Evolutionary conservation across 805 yeast species (phyloP), one percentile per base, ranked within the genome.

Genomic region (Saturnispora sanitii): DNA sequence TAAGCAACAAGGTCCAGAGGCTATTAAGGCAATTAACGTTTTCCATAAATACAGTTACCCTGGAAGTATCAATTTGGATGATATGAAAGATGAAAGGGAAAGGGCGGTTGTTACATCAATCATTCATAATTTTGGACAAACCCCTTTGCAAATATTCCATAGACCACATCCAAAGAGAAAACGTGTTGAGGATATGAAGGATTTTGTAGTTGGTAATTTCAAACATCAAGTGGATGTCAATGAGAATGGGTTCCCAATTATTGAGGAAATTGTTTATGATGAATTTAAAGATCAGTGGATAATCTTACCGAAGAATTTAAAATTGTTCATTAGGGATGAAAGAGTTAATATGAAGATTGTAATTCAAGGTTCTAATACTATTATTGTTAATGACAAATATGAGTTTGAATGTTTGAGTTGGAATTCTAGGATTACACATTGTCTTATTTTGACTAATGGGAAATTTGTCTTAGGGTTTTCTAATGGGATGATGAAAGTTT

Each of bases 71-170:
- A 77, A 86, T 54, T 61, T 86, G 40, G 94, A 84, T 45, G 68
- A 68, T 18, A 79, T 86, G 42, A 68, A 73, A 45, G 88, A 85
- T 53, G 85, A 77, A 28, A 68, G 71, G 45, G 94, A 86, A 57
- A 70, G 79, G 47, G 66, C 77, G 29, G 90, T 94, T 1, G 69
- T 82, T 3, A 81, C 85, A 18, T 88, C 94, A 2, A 82, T 82
- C 50, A 86, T 86, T 38, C 92, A 87, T 55, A 86, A 86, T 58
- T 86, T 86, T 66, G 96, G 96, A 0, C 96, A 86, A 55, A 86
- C 94, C 0, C 96, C 96, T 1, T 54, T 71, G 37, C 83, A 81
- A 49, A 62, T 87, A 9, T 84, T 87, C 50, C 64, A 62, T 15
- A 71, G 70, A 38, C 80, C 87, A 0, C 95, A 86, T 57, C 79